Evolutionary conservation across 1,139 yeast species (phyloP).

Genomic region (Diutina ranongensis): DNA sequence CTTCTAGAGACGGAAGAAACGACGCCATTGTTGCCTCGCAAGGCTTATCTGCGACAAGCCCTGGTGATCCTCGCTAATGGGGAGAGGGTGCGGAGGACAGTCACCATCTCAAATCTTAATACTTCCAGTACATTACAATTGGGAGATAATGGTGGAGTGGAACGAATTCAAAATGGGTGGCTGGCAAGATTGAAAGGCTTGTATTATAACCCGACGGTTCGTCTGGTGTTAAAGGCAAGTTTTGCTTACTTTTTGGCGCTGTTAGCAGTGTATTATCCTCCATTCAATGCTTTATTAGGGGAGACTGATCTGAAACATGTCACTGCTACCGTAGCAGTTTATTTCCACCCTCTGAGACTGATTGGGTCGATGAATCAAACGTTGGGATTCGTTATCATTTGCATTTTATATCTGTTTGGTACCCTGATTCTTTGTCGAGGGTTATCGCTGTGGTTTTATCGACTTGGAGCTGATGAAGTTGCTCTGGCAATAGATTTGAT

Average conservation of each 20-base stretch:
- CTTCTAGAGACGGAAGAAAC: neutral
- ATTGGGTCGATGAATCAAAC: constrained; percentile 77
- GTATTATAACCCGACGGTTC: constrained; percentile 7
- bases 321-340: constrained; percentile 73
- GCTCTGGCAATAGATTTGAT: constrained; percentile 49
- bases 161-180: too few species aligned
- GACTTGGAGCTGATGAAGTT: constrained; percentile 34
- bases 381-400: constrained; percentile 43
- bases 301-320: constrained; percentile 67
- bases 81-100: neutral
- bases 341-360: constrained; percentile 74
- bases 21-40: neutral
- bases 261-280: constrained; percentile 57
- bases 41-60: neutral
- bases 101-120: neutral
- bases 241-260: constrained; percentile 66
- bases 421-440: constrained; percentile 46
- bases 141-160: too few species aligned
- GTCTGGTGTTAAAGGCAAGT: constrained; percentile 49
- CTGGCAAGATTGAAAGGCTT: neutral
- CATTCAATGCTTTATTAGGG: constrained; percentile 48
- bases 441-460: constrained; percentile 36
- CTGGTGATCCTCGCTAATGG: constrained; percentile 5
- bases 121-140: too few species aligned
- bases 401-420: constrained; percentile 45